A percentile compares a stretch with the other conserved stretches of the same genome.
These are phyloP conservation scores for Penicillium bovifimosum DNA, from an alignment of 495 filamentous ascomycete genomes.

Conservation along the genomic window DNA sequence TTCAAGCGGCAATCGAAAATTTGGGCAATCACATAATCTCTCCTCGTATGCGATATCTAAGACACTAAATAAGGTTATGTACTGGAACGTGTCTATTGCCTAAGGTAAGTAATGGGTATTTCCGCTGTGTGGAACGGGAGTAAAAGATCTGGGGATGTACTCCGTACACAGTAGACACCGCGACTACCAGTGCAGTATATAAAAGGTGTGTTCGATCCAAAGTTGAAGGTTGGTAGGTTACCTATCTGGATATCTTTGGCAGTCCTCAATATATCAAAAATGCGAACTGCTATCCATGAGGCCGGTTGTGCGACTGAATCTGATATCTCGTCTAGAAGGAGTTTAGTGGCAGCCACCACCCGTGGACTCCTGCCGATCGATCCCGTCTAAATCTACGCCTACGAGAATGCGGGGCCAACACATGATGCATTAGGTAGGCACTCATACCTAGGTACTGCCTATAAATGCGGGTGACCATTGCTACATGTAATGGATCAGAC, in stretches of 20 bases:
- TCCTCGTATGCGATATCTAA: background rate
- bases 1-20: conserved; percentile 34
- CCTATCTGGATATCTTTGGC: background rate
- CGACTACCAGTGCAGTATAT: no score
- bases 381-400: no score
- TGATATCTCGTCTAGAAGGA: background rate
- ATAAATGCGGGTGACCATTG: no score
- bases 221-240: no score
- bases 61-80: conserved; percentile 3
- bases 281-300: no score
- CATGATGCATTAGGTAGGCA: no score
- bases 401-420: no score
- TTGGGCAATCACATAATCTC: conserved; percentile 20
- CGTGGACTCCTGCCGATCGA: background rate
- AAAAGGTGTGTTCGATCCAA: no score
- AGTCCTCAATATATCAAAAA: background rate
- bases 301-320: background rate
- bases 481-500: no score
- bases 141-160: background rate
- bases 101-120: conserved; percentile 2
- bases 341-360: background rate
- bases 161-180: background rate
- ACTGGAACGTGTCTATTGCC: background rate
- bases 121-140: conserved; percentile 1
- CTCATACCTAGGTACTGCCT: no score